Base-by-base conservation (phyloP, 2,329 filamentous ascomycete genomes). In the Tolypocladium pustulatum region DNA sequence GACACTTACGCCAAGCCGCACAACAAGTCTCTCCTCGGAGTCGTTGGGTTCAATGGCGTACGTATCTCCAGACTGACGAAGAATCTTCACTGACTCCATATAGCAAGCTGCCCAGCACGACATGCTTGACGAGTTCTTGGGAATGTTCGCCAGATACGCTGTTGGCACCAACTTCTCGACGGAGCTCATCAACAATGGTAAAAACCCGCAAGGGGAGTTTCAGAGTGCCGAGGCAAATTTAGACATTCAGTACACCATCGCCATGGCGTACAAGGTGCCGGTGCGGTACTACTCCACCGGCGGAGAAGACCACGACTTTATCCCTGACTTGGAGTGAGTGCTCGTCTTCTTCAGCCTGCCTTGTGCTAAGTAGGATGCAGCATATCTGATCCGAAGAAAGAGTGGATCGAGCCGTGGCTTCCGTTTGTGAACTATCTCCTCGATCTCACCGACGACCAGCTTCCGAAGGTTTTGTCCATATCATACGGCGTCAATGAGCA, bases 401-500 rank as follows among this genome's bases (percentile, higher is more conserved):
- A 65, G 61, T 73, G 73, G 12, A 86, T 88, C 63, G 87, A 90
- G 72, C 85, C 86, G 0, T 90, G 85, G 68, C 75, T 90, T 3
- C 80, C 80, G 20, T 85, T 86, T 69, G 77, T 86, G 7, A 77
- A 80, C 59, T 81, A 85, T 67, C 75, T 90, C 12, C 73, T 88
- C 3, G 68, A 73, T 25, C 76, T 86, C 25, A 69, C 76, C 1
- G 78, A 83, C 60, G 68, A 75, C 3, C 68, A 81, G 22, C 74
- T 90, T 0, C 87, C 88, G 0, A 78, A 81, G 4, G 81, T 88
- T 22, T 76, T 90, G 49, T 81, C 79, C 46, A 87, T 85, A n/a
- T 89, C 86, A 0, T 90, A 90, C 66, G 86, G 85, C 32, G 85
- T 88, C 63, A 78, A 85, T 54, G 87, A 90, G 66, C 84, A 86